Conservation (phyloP, 2,329 filamentous ascomycete genomes). For the Sporothrix protearum region DNA sequence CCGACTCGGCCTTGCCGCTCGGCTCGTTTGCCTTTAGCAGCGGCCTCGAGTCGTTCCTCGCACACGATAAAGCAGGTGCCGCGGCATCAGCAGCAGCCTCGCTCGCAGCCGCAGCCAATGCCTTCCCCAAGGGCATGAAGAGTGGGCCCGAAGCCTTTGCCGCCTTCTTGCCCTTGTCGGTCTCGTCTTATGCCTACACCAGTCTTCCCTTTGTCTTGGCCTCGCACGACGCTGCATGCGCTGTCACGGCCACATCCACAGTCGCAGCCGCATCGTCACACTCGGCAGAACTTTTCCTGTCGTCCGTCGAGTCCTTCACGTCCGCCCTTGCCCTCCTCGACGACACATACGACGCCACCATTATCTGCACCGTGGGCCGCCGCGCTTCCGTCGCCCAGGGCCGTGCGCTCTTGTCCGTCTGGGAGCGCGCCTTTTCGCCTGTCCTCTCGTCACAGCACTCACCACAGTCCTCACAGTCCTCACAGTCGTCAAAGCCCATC, state of each 20-base stretch:
- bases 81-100: conserved; percentile 24
- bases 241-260: background rate
- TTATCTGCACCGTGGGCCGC: conserved; percentile 74
- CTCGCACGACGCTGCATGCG: conserved; percentile 48
- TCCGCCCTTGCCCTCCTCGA: conserved; percentile 55
- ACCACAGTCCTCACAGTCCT: background rate
- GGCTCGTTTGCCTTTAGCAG: conserved; percentile 86
- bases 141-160: conserved; percentile 50
- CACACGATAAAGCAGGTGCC: conserved; percentile 48
- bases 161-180: conserved; percentile 64
- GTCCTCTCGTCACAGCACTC: conserved; percentile 16
- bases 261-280: background rate
- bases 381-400: conserved; percentile 74
- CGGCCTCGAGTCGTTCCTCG: conserved; percentile 77
- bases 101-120: background rate
- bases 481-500: conserved; percentile 23
- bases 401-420: conserved; percentile 68
- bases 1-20: conserved; percentile 76
- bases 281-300: background rate
- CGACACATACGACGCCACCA: conserved; percentile 71
- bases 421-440: conserved; percentile 65
- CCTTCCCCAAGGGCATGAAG: conserved; percentile 10
- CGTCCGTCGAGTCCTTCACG: conserved; percentile 9
- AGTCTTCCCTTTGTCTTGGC: conserved; percentile 72
- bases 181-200: conserved; percentile 67